Conservation (phyloP, 768 basidiomycete species). For the Vararia minispora region DNA sequence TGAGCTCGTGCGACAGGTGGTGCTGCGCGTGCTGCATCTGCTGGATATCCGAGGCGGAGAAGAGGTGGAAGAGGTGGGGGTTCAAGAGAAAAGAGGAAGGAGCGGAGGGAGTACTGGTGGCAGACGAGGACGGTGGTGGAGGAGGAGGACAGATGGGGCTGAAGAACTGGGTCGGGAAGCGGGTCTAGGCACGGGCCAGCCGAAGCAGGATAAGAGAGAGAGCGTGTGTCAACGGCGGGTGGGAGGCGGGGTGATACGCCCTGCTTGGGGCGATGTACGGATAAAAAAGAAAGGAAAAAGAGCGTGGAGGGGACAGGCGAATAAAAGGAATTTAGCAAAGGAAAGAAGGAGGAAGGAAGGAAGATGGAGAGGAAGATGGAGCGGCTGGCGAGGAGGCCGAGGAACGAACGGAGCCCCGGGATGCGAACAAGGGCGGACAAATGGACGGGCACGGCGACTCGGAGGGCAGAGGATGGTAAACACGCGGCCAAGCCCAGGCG, state of each 20-base stretch:
- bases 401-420: constrained; percentile 6
- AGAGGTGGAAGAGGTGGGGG: constrained; percentile 14
- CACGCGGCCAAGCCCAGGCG: too few species aligned
- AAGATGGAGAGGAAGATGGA: constrained; percentile 3
- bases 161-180: constrained; percentile 1
- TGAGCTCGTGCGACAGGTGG: constrained; percentile 57
- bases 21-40: too few species aligned
- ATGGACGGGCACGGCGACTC: too few species aligned
- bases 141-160: constrained; percentile 10
- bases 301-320: constrained; percentile 8
- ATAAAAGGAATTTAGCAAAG: constrained; percentile 12
- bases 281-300: constrained; percentile 17
- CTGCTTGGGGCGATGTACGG: constrained; percentile 15
- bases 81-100: constrained; percentile 11
- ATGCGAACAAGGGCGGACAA: constrained; percentile 13
- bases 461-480: too few species aligned
- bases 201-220: constrained; percentile 22
- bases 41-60: constrained; percentile 34
- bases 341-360: constrained; percentile 13
- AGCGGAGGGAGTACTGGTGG: background rate
- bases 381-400: constrained; percentile 5
- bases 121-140: constrained; percentile 11
- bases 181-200: constrained; percentile 44
- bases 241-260: background rate
- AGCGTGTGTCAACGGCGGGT: constrained; percentile 15